These are phyloP conservation scores for Schizosaccharomyces pombe DNA, from an alignment of 805 yeast species.

Conservation along the genomic window DNA sequence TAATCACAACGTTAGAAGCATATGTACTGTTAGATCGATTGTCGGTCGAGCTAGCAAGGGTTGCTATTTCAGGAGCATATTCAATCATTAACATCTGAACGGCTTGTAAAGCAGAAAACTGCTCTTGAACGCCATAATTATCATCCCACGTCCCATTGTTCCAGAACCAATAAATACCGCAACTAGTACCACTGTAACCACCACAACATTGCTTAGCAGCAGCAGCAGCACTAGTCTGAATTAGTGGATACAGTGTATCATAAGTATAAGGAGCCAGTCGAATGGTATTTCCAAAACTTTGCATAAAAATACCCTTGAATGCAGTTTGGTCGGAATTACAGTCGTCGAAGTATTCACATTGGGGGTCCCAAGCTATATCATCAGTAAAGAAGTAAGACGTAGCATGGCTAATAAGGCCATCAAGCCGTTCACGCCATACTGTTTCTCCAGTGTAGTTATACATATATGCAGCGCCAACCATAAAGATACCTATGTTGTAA, in stretches of 20 bases:
- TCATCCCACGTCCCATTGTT: slow-evolving; percentile 33
- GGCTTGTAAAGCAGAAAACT: slow-evolving; percentile 51
- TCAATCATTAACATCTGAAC: slow-evolving; percentile 22
- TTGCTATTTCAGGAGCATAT: neutral
- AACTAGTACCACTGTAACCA: slow-evolving; percentile 56
- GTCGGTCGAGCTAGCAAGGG: neutral
- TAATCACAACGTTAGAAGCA: neutral
- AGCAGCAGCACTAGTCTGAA: slow-evolving; percentile 34
- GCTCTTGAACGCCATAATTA: slow-evolving; percentile 61
- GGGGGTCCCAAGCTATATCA: slow-evolving; percentile 41
- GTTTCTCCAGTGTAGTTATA: slow-evolving; percentile 35
- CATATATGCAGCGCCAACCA: slow-evolving; percentile 47
- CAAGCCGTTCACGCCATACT: slow-evolving; percentile 34
- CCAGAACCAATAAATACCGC: slow-evolving; percentile 50
- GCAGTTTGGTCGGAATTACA: slow-evolving; percentile 59
- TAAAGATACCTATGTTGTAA: slow-evolving; percentile 45
- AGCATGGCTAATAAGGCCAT: slow-evolving; percentile 25
- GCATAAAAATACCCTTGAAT: slow-evolving; percentile 44
- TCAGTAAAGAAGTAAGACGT: slow-evolving; percentile 24
- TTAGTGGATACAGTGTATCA: slow-evolving; percentile 22
- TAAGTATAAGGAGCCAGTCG: slow-evolving; percentile 33
- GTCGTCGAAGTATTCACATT: slow-evolving; percentile 33
- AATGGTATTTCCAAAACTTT: slow-evolving; percentile 42
- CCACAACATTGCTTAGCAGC: slow-evolving; percentile 67
- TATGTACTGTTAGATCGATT: neutral